These are phyloP conservation scores for Volvox africanus DNA, from an alignment of 139 green algal genomes.

Conservation along the genomic window DNA sequence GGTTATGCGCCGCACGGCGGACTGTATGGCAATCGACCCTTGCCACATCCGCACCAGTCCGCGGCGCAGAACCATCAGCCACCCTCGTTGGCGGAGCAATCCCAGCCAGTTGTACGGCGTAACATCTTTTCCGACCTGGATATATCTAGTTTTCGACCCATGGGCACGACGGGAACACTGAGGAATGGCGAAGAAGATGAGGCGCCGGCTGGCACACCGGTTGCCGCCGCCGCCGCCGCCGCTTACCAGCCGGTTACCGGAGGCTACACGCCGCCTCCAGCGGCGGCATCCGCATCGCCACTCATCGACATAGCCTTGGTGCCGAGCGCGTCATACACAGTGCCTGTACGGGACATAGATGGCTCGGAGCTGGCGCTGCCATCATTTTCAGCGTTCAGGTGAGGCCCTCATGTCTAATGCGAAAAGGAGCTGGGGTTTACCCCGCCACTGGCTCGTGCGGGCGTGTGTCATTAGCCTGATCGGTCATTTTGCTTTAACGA, in stretches of 20 bases:
- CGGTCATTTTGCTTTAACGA: no score
- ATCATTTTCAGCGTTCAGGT: constrained; percentile 39
- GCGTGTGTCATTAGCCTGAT: no score
- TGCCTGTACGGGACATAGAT: background rate
- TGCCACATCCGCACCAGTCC: background rate
- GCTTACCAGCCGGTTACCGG: background rate
- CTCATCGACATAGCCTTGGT: background rate
- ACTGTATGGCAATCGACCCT: background rate
- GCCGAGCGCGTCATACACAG: background rate
- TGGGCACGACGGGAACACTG: background rate
- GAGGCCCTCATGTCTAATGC: background rate
- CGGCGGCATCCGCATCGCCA: background rate
- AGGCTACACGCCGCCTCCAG: background rate
- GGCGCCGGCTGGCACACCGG: background rate
- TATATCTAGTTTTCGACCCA: background rate
- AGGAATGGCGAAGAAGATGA: background rate
- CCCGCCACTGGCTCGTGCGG: no score
- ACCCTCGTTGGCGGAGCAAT: background rate
- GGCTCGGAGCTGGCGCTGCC: constrained; percentile 27
- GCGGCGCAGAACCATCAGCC: background rate
- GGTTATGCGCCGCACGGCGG: background rate
- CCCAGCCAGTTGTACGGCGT: background rate
- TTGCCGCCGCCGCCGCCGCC: no score
- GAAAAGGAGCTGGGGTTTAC: no score
- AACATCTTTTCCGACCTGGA: constrained; percentile 34